These are phyloP conservation scores for Tilletia setariae DNA, from an alignment of 1,284 basidiomycete genomes.

Conservation along the genomic window DNA sequence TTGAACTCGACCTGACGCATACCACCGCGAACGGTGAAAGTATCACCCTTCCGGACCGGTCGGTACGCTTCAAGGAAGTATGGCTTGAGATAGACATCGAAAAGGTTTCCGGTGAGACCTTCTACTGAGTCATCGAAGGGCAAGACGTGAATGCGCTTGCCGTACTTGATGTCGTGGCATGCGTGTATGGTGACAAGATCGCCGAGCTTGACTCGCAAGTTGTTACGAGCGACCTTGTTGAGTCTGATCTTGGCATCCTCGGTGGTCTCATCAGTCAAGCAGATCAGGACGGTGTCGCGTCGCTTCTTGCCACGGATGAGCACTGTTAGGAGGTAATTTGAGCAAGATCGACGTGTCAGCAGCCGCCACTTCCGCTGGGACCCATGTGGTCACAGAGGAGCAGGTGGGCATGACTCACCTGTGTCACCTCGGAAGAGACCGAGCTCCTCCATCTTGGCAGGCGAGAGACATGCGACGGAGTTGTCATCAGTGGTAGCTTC, in stretches of 20 bases:
- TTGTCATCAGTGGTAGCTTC: slow-evolving; percentile 55
- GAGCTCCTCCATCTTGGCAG: slow-evolving; percentile 91
- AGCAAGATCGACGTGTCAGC: not conserved
- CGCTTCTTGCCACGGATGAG: slow-evolving; percentile 75
- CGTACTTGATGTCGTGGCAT: slow-evolving; percentile 98
- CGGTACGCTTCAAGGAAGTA: slow-evolving; percentile 99
- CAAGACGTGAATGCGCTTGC: slow-evolving; percentile 92
- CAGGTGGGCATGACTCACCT: slow-evolving; percentile 20
- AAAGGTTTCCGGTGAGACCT: slow-evolving; percentile 93
- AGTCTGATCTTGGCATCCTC: slow-evolving; percentile 97
- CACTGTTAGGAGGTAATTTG: slow-evolving; percentile 16
- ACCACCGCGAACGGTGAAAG: slow-evolving; percentile 93
- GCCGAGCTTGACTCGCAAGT: slow-evolving; percentile 93
- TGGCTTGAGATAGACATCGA: slow-evolving; percentile 96
- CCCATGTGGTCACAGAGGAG: too few species aligned
- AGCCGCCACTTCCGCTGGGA: not conserved
- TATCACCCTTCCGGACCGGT: slow-evolving; percentile 91
- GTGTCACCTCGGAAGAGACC: slow-evolving; percentile 90
- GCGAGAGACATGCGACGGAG: slow-evolving; percentile 86
- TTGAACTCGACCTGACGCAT: slow-evolving; percentile 83
- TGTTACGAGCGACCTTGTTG: slow-evolving; percentile 98
- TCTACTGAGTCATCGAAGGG: slow-evolving; percentile 99
- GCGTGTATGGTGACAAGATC: slow-evolving; percentile 93
- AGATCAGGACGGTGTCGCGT: slow-evolving; percentile 85
- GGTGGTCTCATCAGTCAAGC: slow-evolving; percentile 87